A percentile compares a stretch with the other conserved stretches of the same genome.
phyloP scores from a whole-genome alignment of 176 grass and related monocot genomes.

The Secale cereale region DNA sequence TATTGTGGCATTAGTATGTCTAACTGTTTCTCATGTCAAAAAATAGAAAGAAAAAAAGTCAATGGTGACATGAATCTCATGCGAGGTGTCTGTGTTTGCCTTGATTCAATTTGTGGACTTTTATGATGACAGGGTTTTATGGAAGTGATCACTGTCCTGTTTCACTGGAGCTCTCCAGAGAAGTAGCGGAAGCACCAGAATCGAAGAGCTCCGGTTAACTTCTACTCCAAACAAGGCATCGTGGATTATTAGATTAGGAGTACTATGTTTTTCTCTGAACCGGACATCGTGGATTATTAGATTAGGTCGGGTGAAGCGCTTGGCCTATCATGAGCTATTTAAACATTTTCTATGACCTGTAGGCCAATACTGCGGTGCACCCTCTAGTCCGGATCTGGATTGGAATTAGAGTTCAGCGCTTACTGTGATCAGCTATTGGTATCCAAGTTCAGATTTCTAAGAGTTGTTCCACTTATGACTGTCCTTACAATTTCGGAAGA shows the following conservation, averaged over 20 bases:
- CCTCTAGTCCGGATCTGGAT: not conserved
- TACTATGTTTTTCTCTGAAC: not conserved
- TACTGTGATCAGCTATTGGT: not conserved
- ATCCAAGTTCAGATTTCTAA: not conserved
- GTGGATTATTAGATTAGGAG: constrained; percentile 5
- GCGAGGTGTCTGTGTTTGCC: not conserved
- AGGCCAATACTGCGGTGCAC: not conserved
- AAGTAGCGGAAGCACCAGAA: constrained; percentile 2
- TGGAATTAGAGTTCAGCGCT: not conserved
- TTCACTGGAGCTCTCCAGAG: constrained; percentile 33
- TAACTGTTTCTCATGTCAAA: not conserved
- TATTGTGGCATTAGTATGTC: not conserved
- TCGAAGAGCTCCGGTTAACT: constrained; percentile 14
- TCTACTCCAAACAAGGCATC: not conserved
- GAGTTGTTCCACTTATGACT: not conserved
- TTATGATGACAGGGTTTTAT: constrained; percentile 42
- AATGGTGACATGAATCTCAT: not conserved
- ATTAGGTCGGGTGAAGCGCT: not conserved
- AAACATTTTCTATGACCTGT: not conserved
- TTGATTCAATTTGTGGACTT: not conserved
- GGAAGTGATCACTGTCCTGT: constrained; percentile 56
- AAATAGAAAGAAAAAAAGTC: not conserved
- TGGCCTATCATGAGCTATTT: not conserved
- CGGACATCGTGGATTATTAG: not conserved
- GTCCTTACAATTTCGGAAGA: not conserved